Conservation (phyloP, 2,329 filamentous ascomycete species). For the Epichloe hybrida region DNA sequence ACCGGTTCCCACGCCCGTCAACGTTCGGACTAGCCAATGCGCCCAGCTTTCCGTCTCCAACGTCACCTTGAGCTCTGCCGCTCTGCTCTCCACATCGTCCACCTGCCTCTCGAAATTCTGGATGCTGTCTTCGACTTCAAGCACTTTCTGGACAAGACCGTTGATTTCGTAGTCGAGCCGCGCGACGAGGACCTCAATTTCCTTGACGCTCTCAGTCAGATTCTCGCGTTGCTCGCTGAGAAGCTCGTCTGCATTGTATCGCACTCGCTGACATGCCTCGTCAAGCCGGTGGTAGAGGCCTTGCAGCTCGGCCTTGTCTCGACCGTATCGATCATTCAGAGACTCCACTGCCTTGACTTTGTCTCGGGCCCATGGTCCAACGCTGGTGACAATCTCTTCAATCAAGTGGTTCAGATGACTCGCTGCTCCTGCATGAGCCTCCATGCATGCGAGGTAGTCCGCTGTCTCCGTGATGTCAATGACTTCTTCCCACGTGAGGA, state of each 20-base stretch:
- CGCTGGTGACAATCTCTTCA: constrained; percentile 32
- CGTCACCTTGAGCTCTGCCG: constrained; percentile 47
- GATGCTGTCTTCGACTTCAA: constrained; percentile 77
- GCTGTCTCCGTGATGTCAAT: constrained; percentile 24
- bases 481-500: constrained; percentile 52
- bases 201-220: constrained; percentile 58
- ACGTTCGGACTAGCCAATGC: constrained; percentile 48
- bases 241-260: constrained; percentile 53
- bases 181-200: constrained; percentile 67
- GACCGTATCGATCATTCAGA: constrained; percentile 48
- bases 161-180: constrained; percentile 89
- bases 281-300: constrained; percentile 54
- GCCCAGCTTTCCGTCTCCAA: constrained; percentile 52
- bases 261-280: constrained; percentile 56
- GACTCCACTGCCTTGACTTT: constrained; percentile 42
- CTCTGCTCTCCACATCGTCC: constrained; percentile 51
- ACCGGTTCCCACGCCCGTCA: constrained; percentile 47
- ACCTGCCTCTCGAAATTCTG: constrained; percentile 69
- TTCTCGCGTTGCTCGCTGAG: constrained; percentile 54
- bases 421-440: constrained; percentile 37
- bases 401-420: constrained; percentile 41
- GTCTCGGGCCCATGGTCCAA: constrained; percentile 47
- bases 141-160: constrained; percentile 62
- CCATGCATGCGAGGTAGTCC: constrained; percentile 14
- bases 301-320: constrained; percentile 53